These are phyloP conservation scores for Hypoxylon sp. DNA, from an alignment of 2,329 filamentous ascomycete genomes.

Conservation along the genomic window DNA sequence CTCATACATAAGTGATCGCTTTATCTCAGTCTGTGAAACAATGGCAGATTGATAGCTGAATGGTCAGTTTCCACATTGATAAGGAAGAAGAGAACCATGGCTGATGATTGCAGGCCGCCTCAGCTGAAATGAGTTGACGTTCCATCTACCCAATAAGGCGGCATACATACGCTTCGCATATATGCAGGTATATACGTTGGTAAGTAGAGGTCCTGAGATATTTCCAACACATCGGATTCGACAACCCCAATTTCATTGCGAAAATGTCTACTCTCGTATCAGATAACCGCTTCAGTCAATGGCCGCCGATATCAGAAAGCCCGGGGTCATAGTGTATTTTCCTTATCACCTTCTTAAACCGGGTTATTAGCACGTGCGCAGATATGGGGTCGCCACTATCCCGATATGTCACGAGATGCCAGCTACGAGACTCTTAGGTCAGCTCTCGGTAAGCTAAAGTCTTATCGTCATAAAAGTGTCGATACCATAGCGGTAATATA, in stretches of 20 bases:
- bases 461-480: neutral
- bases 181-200: neutral
- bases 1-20: neutral
- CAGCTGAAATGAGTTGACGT: conserved; percentile 32
- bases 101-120: conserved; percentile 18
- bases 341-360: conserved; percentile 38
- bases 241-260: neutral
- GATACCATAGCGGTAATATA: no score
- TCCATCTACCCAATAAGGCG: conserved; percentile 5
- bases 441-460: neutral
- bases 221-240: neutral
- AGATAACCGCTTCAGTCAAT: neutral
- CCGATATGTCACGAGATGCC: neutral
- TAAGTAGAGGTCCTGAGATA: no score
- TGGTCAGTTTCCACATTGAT: conserved; percentile 1
- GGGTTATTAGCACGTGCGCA: conserved; percentile 27
- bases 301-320: conserved; percentile 4
- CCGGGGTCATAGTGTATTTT: neutral
- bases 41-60: neutral
- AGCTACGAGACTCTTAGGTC: neutral
- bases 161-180: neutral
- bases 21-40: conserved; percentile 8
- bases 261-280: neutral
- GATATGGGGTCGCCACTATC: conserved; percentile 1
- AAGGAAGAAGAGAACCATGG: neutral